A percentile compares a stretch with the other conserved stretches of the same genome.
Conservation (phyloP, 495 filamentous ascomycete genomes). For the Poronia punctata region DNA sequence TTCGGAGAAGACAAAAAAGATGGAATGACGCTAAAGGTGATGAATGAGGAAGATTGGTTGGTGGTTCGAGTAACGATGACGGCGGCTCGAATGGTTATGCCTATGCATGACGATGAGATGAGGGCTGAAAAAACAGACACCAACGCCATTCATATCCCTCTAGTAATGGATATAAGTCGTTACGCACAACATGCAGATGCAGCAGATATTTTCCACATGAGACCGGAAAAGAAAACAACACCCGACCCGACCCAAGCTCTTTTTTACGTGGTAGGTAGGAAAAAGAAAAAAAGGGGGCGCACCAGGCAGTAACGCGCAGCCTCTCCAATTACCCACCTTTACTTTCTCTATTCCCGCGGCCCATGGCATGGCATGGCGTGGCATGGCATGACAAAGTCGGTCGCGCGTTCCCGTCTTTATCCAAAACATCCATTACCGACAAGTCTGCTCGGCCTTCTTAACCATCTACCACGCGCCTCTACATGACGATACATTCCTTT, state of each 20-base stretch:
- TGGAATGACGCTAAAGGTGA: no score
- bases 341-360: not conserved
- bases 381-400: no score
- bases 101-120: no score
- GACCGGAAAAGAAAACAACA: not conserved
- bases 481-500: conserved; percentile 56
- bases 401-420: not conserved
- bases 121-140: not conserved
- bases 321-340: conserved; percentile 3
- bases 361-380: not conserved
- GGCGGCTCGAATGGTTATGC: no score
- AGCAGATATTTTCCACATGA: conserved; percentile 2
- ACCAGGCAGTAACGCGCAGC: not conserved
- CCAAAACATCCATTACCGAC: conserved; percentile 1
- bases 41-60: no score
- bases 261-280: no score
- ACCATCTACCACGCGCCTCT: conserved; percentile 3
- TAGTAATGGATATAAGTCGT: not conserved
- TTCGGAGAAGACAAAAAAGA: no score
- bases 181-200: conserved; percentile 10
- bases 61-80: no score
- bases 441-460: not conserved
- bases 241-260: conserved; percentile 1
- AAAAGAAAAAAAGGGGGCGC: conserved; percentile 6
- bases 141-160: conserved; percentile 8